A percentile compares a stretch with the other conserved stretches of the same genome.
These are phyloP conservation scores for Candida ovalis DNA, from an alignment of 805 yeast species.

Conservation along the genomic window DNA sequence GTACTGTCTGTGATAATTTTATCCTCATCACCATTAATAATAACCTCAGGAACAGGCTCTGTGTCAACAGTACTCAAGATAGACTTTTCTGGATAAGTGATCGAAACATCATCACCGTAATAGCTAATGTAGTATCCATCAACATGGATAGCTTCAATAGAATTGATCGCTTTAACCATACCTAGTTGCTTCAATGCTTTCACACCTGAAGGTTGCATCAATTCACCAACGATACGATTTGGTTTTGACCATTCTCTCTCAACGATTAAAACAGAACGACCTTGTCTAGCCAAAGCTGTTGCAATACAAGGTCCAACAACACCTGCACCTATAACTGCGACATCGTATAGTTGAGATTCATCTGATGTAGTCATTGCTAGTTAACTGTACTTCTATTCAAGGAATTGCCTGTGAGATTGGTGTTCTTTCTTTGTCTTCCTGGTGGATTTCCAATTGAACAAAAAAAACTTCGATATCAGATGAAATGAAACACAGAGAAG, in stretches of 20 bases:
- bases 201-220: conserved; percentile 96
- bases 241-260: conserved; percentile 93
- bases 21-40: conserved; percentile 56
- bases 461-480: background rate
- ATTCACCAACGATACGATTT: conserved; percentile 95
- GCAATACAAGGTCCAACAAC: conserved; percentile 95
- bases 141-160: conserved; percentile 72
- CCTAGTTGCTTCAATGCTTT: conserved; percentile 80
- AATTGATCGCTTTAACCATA: conserved; percentile 68
- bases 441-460: too few species aligned
- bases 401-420: background rate
- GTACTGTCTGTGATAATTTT: conserved; percentile 46
- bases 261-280: conserved; percentile 70
- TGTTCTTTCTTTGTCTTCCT: background rate
- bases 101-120: conserved; percentile 49
- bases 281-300: conserved; percentile 84
- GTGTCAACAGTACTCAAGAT: conserved; percentile 42
- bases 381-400: background rate
- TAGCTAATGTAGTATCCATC: conserved; percentile 79
- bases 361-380: background rate
- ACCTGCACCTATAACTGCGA: conserved; percentile 96
- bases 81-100: conserved; percentile 71
- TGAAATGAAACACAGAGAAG: background rate
- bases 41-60: conserved; percentile 47
- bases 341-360: conserved; percentile 52